Evolutionary conservation across 495 filamentous ascomycete species (phyloP).

Genomic region (Penicillium roqueforti): DNA sequence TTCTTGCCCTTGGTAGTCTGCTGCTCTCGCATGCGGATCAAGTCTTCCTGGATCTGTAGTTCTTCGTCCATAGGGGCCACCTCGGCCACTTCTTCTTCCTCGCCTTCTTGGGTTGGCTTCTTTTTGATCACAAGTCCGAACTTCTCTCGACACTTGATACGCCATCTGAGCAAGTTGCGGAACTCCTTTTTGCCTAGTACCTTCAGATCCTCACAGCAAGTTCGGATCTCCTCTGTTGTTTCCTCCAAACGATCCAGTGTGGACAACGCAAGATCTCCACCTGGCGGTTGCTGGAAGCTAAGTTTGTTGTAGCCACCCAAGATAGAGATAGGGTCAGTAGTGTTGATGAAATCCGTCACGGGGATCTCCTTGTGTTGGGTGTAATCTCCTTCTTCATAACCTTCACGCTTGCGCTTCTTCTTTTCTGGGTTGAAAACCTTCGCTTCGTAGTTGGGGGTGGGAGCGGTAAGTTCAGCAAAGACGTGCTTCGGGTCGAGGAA

Average conservation of each 20-base stretch:
- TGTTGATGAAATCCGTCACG: slow-evolving; percentile 92
- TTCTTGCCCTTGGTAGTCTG: slow-evolving; percentile 71
- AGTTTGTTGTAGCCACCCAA: slow-evolving; percentile 81
- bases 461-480: slow-evolving; percentile 88
- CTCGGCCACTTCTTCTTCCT: slow-evolving; percentile 70
- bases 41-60: slow-evolving; percentile 78
- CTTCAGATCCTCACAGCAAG: slow-evolving; percentile 84
- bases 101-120: slow-evolving; percentile 44
- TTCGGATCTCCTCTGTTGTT: slow-evolving; percentile 80
- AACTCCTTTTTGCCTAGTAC: slow-evolving; percentile 94
- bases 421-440: slow-evolving; percentile 96
- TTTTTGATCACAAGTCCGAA: slow-evolving; percentile 81
- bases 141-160: slow-evolving; percentile 81
- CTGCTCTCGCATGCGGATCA: slow-evolving; percentile 74
- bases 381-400: slow-evolving; percentile 95
- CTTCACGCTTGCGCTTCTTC: slow-evolving; percentile 94
- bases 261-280: slow-evolving; percentile 81
- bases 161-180: slow-evolving; percentile 86
- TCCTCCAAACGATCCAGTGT: slow-evolving; percentile 87
- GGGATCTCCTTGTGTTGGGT: slow-evolving; percentile 85
- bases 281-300: slow-evolving; percentile 68
- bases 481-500: slow-evolving; percentile 88
- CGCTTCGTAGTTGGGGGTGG: slow-evolving; percentile 92
- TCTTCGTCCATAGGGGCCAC: slow-evolving; percentile 92
- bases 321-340: slow-evolving; percentile 92